phyloP scores from a whole-genome alignment of 2,329 filamentous ascomycete genomes.

The Monosporascus sp. region DNA sequence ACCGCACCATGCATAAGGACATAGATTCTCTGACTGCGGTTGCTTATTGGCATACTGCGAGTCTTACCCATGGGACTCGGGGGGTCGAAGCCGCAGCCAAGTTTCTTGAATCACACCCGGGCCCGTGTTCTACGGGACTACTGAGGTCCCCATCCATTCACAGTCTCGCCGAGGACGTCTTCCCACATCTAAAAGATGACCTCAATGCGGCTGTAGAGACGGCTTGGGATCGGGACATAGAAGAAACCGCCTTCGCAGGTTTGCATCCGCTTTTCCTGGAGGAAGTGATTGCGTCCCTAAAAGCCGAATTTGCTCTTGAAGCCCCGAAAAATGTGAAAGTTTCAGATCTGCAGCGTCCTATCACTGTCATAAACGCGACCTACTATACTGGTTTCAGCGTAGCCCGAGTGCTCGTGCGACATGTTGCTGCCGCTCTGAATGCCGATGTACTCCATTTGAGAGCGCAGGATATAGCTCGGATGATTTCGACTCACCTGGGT shows the following conservation, averaged over 20 bases:
- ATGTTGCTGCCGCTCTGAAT: slow-evolving; percentile 53
- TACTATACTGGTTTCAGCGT: slow-evolving; percentile 18
- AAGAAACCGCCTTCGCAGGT: slow-evolving; percentile 7
- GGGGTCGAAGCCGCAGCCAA: slow-evolving; percentile 4
- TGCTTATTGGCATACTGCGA: slow-evolving; percentile 6
- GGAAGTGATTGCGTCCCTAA: slow-evolving; percentile 18
- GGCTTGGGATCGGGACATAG: slow-evolving; percentile 1
- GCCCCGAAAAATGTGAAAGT: slow-evolving; percentile 18
- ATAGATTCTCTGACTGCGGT: slow-evolving; percentile 7
- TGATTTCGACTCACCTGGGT: slow-evolving; percentile 66
- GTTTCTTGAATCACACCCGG: slow-evolving; percentile 1
- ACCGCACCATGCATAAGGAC: slow-evolving; percentile 1
- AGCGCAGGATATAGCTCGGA: slow-evolving; percentile 63
- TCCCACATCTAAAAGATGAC: background rate
- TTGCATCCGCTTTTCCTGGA: slow-evolving; percentile 15
- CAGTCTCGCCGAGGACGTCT: no score
- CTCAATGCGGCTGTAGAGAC: background rate
- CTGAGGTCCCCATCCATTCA: background rate
- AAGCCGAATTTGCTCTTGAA: slow-evolving; percentile 18
- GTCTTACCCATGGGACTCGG: background rate
- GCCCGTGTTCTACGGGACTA: slow-evolving; percentile 4
- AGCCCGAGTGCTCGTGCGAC: slow-evolving; percentile 37
- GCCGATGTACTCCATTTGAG: slow-evolving; percentile 66
- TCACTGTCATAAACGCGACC: slow-evolving; percentile 22
- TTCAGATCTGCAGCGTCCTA: slow-evolving; percentile 20